Evolutionary conservation across 2,329 filamentous ascomycete species (phyloP), one percentile per base, ranked within the genome.

Genomic region (Fusarium haematococcum): DNA sequence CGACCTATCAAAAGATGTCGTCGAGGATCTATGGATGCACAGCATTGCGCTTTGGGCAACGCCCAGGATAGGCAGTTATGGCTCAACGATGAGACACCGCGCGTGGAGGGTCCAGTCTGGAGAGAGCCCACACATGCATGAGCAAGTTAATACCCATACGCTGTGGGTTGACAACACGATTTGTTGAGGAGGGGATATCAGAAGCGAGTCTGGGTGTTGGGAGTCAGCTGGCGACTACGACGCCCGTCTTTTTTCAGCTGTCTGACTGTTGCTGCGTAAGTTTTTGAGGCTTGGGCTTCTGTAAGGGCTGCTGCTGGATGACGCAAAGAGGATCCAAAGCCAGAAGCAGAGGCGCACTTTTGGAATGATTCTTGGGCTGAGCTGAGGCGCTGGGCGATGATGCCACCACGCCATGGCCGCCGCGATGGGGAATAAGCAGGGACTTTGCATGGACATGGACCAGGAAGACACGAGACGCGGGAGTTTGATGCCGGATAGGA

Each of bases 151-250:
- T 65, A 25, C 37, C 35, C 25, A 37, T 71, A 45, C 37, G 27
- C n/a, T 67, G 35, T 20, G 30, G 45, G 52, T 61, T 43, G 37
- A 59, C 48, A 56, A 20, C 11, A 60, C 8, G 18, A 56, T 75
- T 59, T 72, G 71, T 62, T 72, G 65, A 61, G 69, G 58, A 60
- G 52, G 37, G 65, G 48, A 41, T 37, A 27, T 33, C 58, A n/a
- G 27, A 30, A 33, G 27, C 33, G 48, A 59, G 14, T 63, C 39
- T 18, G 43, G 60, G 57, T 74, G 71, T 63, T 39, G 54, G 35
- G 30, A 65, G 71, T 72, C 71, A 74, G 68, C 71, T 74, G 71
- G 64, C 23, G 58, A 27, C 25, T 25, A 33, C 18, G n/a, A 30
- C 30, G 33, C 41, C 20, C 45, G 5, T 13, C 30, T 18, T 16